phyloP scores from a whole-genome alignment of 352 stramenopile species.

The Peronospora farinosa region DNA sequence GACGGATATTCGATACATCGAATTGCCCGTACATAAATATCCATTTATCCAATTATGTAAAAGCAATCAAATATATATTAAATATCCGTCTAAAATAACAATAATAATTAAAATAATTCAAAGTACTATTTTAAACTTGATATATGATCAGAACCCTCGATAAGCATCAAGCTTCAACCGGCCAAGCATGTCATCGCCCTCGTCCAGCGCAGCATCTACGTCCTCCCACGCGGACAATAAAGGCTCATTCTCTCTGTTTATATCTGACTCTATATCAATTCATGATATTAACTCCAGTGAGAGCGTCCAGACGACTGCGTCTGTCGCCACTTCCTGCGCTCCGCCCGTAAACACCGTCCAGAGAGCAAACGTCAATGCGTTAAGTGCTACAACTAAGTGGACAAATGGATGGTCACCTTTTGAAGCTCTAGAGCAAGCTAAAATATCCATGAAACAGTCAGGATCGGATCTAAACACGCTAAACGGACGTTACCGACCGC shows the following conservation, averaged over 20 bases:
- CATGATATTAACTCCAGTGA: slow-evolving; percentile 1
- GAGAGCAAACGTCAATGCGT: not conserved
- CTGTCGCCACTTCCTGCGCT: not conserved
- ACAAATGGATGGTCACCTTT: slow-evolving; percentile 15
- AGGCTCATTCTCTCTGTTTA: slow-evolving; percentile 3
- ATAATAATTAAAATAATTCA: too few species aligned
- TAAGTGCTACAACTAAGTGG: slow-evolving; percentile 9
- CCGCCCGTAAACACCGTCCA: not conserved
- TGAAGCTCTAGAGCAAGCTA: slow-evolving; percentile 13
- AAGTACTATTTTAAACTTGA: slow-evolving; percentile 3
- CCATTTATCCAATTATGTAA: too few species aligned
- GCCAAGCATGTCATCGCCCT: slow-evolving; percentile 12
- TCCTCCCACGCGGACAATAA: not conserved
- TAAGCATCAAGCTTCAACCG: slow-evolving; percentile 6
- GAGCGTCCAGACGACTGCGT: slow-evolving; percentile 6
- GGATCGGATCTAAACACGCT: slow-evolving; percentile 4
- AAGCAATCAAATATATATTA: too few species aligned
- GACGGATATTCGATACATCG: too few species aligned
- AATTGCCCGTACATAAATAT: too few species aligned
- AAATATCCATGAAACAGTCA: slow-evolving; percentile 18
- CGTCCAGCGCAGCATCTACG: slow-evolving; percentile 1
- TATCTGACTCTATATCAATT: slow-evolving; percentile 10
- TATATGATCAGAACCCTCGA: not conserved
- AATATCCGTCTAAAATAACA: too few species aligned
- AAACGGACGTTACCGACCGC: slow-evolving; percentile 21